These are phyloP conservation scores for Cystobasidiopsis lactophilus DNA, from an alignment of 768 basidiomycete genomes.

Conservation along the genomic window DNA sequence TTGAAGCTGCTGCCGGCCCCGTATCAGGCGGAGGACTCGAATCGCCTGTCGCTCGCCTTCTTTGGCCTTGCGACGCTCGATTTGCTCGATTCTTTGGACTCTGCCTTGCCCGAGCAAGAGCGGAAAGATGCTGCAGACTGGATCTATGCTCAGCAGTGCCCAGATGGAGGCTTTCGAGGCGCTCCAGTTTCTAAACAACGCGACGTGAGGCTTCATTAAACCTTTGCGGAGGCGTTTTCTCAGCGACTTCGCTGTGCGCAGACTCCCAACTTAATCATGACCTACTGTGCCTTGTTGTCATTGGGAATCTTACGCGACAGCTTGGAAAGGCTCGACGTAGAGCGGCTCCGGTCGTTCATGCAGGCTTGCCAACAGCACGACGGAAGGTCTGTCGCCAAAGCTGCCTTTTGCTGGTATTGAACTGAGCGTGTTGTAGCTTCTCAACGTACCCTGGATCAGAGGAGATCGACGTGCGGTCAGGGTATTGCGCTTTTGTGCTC, in stretches of 20 bases:
- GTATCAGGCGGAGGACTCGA: conserved; percentile 41
- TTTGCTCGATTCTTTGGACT: conserved; percentile 36
- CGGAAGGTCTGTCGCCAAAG: conserved; percentile 44
- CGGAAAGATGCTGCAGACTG: conserved; percentile 49
- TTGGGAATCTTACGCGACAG: conserved; percentile 75
- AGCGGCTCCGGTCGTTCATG: conserved; percentile 45
- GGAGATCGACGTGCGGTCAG: conserved; percentile 40
- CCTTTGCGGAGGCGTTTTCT: conserved; percentile 25
- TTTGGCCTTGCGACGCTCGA: conserved; percentile 75
- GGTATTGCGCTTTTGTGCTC: conserved; percentile 72
- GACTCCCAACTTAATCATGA: conserved; percentile 69
- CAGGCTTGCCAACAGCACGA: conserved; percentile 49
- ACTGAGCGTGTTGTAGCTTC: conserved; percentile 18
- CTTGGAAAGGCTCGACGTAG: conserved; percentile 44
- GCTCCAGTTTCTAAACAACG: conserved; percentile 24
- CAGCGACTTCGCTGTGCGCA: conserved; percentile 24
- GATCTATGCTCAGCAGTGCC: conserved; percentile 74
- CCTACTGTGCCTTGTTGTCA: conserved; percentile 67
- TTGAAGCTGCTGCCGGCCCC: conserved; percentile 46
- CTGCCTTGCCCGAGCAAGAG: conserved; percentile 33
- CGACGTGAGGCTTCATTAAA: too few species aligned
- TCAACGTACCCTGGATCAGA: conserved; percentile 17
- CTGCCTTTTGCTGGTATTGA: not conserved
- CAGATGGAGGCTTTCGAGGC: conserved; percentile 15
- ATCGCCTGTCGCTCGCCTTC: conserved; percentile 62